Evolutionary conservation across 78 protist genomes (phyloP).

Genomic region (Guillardia theta): DNA sequence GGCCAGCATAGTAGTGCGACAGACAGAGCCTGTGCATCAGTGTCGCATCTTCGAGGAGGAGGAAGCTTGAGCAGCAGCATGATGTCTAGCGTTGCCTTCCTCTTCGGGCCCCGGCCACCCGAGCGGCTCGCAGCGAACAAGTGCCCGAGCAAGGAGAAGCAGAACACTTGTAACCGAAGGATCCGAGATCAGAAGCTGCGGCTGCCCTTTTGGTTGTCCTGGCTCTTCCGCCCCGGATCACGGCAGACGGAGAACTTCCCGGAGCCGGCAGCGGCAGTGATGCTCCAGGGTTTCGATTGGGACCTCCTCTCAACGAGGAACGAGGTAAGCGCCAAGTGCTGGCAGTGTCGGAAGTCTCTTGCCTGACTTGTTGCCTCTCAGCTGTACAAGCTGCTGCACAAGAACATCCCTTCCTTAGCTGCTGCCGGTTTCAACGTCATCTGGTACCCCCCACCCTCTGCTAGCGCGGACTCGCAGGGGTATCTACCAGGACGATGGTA

Average conservation of each 20-base stretch:
- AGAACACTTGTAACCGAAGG: too few species aligned
- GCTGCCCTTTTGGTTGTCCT: neutral
- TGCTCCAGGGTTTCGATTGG: constrained; percentile 19
- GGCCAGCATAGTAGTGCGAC: too few species aligned
- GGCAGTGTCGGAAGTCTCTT: too few species aligned
- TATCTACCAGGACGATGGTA: constrained; percentile 3
- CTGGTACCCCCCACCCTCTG: constrained; percentile 24
- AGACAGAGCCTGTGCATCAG: too few species aligned
- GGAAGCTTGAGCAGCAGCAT: too few species aligned
- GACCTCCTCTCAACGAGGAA: neutral
- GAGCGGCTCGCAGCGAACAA: too few species aligned
- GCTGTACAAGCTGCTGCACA: neutral
- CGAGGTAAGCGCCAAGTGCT: too few species aligned
- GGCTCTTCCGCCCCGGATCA: neutral
- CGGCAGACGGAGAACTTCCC: neutral
- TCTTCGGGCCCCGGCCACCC: too few species aligned
- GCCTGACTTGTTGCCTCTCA: neutral
- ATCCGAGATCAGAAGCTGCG: too few species aligned
- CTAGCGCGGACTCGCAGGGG: neutral
- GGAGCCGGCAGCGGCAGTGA: neutral
- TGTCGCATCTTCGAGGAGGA: too few species aligned
- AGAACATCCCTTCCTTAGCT: neutral
- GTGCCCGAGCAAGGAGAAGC: too few species aligned
- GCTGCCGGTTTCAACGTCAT: neutral
- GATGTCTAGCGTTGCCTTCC: too few species aligned